These are phyloP conservation scores for Plasmopara muralis DNA, from an alignment of 352 stramenopile species.

Conservation along the genomic window DNA sequence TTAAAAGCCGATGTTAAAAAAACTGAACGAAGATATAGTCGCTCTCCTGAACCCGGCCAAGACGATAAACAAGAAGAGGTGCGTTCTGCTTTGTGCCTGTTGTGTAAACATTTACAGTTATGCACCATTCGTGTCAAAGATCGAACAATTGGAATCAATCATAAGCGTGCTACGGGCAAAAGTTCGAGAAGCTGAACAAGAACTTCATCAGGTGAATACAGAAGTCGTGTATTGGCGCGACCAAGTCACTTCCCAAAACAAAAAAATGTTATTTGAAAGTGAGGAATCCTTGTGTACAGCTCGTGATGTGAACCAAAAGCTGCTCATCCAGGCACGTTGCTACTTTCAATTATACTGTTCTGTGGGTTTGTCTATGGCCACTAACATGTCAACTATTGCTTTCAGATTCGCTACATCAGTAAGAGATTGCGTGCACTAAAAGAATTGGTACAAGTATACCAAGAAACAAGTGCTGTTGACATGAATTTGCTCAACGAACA, in stretches of 20 bases:
- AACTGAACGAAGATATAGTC: conserved; percentile 10
- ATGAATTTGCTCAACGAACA: conserved; percentile 25
- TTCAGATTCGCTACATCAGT: conserved; percentile 27
- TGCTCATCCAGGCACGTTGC: conserved; percentile 21
- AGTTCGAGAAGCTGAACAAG: conserved; percentile 10
- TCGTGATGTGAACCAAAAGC: conserved; percentile 10
- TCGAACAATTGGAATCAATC: conserved; percentile 17
- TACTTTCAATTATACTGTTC: not conserved
- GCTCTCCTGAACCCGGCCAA: conserved; percentile 5
- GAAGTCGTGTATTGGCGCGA: conserved; percentile 21
- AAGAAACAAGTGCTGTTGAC: conserved; percentile 30
- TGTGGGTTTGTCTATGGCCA: not conserved
- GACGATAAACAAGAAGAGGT: conserved; percentile 39
- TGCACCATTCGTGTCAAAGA: conserved; percentile 10
- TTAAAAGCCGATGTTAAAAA: conserved; percentile 38
- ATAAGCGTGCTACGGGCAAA: conserved; percentile 13
- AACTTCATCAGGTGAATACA: conserved; percentile 6
- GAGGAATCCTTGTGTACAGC: conserved; percentile 4
- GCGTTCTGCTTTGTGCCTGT: not conserved
- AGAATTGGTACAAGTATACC: conserved; percentile 27
- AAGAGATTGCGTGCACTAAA: conserved; percentile 21
- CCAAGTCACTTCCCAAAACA: conserved; percentile 7
- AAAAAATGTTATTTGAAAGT: not conserved
- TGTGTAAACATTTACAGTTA: conserved; percentile 1
- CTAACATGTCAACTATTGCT: conserved; percentile 1